Evolutionary conservation across 2,329 filamentous ascomycete species (phyloP).

Genomic region (Fusarium sp.): DNA sequence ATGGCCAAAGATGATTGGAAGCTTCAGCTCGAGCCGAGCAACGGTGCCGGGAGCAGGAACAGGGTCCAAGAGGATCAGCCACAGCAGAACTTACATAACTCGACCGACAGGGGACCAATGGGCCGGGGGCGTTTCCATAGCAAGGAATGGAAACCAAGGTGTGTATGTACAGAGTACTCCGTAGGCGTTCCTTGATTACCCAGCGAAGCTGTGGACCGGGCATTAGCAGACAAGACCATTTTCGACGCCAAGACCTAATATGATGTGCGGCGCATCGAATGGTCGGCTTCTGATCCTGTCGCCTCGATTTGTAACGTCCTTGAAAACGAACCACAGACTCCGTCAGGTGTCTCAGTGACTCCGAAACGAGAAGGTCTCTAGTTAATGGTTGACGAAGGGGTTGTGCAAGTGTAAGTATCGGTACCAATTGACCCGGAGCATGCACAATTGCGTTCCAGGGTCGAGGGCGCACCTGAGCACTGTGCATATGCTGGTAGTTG

Average conservation of each 20-base stretch:
- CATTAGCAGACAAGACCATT: conserved; percentile 20
- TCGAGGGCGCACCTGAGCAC: background rate
- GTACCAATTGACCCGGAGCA: background rate
- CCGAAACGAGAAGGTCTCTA: conserved; percentile 21
- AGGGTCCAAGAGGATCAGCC: conserved; percentile 35
- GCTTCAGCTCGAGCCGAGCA: conserved; percentile 24
- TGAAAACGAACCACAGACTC: conserved; percentile 18
- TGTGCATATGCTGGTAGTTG: conserved; percentile 9
- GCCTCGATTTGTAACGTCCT: conserved; percentile 7
- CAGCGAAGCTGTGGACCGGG: conserved; percentile 16
- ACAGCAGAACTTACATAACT: conserved; percentile 24
- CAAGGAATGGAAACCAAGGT: conserved; percentile 17
- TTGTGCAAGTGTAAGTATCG: background rate
- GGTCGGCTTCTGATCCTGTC: conserved; percentile 24
- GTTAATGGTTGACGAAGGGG: conserved; percentile 4
- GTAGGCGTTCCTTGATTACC: too few species aligned
- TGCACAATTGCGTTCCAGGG: conserved; percentile 7
- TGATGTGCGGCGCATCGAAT: conserved; percentile 27
- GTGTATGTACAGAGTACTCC: background rate
- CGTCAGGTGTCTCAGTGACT: conserved; percentile 24
- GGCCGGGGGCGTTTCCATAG: conserved; percentile 19
- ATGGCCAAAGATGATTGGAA: conserved; percentile 29
- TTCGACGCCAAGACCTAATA: conserved; percentile 34
- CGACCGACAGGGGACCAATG: background rate
- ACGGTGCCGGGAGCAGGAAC: conserved; percentile 33